These are phyloP conservation scores for Oryza punctata DNA, from an alignment of 176 grass and related monocot species.

Conservation along the genomic window DNA sequence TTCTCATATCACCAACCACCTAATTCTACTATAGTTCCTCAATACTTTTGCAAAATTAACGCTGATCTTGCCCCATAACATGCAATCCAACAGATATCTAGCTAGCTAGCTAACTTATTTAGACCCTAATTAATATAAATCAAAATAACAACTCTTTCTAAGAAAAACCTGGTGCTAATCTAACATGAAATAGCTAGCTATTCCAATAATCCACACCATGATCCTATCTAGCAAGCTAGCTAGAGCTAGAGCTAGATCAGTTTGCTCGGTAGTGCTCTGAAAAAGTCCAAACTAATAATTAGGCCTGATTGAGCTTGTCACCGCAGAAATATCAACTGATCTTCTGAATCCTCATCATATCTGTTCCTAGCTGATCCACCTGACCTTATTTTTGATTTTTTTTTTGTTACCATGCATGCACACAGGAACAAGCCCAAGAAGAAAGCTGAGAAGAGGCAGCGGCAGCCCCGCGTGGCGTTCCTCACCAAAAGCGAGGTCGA, in stretches of 20 bases:
- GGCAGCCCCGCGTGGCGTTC: conserved; percentile 76
- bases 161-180: conserved; percentile 26
- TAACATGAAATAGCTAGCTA: conserved; percentile 44
- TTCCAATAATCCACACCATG: not conserved
- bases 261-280: not conserved
- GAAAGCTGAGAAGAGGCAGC: conserved; percentile 80
- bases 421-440: conserved; percentile 67
- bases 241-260: not conserved
- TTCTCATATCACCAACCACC: conserved; percentile 8
- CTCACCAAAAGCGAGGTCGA: conserved; percentile 96
- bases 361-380: not conserved
- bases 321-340: conserved; percentile 7
- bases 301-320: not conserved
- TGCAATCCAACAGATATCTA: conserved; percentile 10
- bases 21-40: conserved; percentile 13
- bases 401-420: not conserved
- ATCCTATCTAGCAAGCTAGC: conserved; percentile 2
- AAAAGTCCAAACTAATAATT: not conserved
- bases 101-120: not conserved
- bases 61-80: conserved; percentile 30
- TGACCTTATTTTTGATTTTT: not conserved
- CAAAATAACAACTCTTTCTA: conserved; percentile 2
- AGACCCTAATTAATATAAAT: not conserved
- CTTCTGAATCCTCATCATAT: not conserved
- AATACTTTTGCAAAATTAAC: conserved; percentile 5